Conservation (phyloP, 2,329 filamentous ascomycete genomes). For the Xylaria sp. region DNA sequence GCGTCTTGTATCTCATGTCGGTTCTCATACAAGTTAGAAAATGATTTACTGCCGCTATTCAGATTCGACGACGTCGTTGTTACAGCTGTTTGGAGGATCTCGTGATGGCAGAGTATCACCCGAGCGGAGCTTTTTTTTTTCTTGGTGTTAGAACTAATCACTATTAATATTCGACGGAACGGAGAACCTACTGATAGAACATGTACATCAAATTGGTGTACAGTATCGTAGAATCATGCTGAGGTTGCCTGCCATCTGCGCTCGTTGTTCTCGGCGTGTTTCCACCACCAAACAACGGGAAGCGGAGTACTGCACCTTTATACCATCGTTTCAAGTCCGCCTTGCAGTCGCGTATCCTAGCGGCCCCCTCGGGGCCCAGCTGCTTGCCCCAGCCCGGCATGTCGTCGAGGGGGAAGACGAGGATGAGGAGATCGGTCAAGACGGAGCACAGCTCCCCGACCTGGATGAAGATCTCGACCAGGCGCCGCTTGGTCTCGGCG, state of each 20-base stretch:
- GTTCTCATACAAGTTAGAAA: conserved; percentile 44
- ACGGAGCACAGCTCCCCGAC: conserved; percentile 50
- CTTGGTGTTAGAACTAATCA: conserved; percentile 10
- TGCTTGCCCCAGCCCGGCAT: conserved; percentile 44
- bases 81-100: conserved; percentile 48
- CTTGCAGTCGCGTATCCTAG: conserved; percentile 41
- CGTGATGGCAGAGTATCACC: conserved; percentile 50
- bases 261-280: conserved; percentile 31
- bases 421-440: conserved; percentile 49
- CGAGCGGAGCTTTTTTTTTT: conserved; percentile 41
- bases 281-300: conserved; percentile 43
- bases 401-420: conserved; percentile 49
- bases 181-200: conserved; percentile 51
- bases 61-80: conserved; percentile 40
- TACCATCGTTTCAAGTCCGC: conserved; percentile 45
- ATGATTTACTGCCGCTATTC: conserved; percentile 36
- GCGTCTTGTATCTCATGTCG: conserved; percentile 49
- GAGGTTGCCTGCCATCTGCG: conserved; percentile 34
- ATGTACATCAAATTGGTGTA: conserved; percentile 54
- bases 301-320: conserved; percentile 41
- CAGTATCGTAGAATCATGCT: conserved; percentile 46
- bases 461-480: conserved; percentile 50
- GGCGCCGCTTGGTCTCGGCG: conserved; percentile 45
- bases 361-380: conserved; percentile 37
- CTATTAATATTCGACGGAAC: not conserved